phyloP scores from a whole-genome alignment of 768 basidiomycete genomes.

The Steccherinum ochraceum region DNA sequence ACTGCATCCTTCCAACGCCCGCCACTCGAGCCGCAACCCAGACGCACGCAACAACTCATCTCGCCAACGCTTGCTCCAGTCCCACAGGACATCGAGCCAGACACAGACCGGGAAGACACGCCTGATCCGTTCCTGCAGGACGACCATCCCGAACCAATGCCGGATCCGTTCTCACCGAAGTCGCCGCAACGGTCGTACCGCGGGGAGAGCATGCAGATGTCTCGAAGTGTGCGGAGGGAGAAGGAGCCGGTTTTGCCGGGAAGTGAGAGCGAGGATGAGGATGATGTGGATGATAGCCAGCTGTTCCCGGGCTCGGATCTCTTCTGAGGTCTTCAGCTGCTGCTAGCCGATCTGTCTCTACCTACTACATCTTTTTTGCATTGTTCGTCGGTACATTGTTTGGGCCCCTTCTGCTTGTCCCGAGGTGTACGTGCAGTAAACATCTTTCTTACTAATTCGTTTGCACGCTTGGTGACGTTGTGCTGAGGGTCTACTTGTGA shows the following conservation, averaged over 20 bases:
- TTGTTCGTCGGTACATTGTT: too few relatives aligned
- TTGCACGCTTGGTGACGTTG: too few relatives aligned
- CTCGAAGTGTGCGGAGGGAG: constrained; percentile 1
- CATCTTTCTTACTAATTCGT: too few relatives aligned
- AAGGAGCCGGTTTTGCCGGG: background rate
- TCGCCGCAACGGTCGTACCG: constrained; percentile 6
- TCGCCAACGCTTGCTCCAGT: constrained; percentile 7
- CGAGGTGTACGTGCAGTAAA: too few relatives aligned
- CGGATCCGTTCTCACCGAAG: constrained; percentile 17
- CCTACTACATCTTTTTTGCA: too few relatives aligned
- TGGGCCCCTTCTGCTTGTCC: too few relatives aligned
- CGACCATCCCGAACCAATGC: constrained; percentile 10
- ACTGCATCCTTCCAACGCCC: constrained; percentile 5
- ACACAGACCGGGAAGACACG: constrained; percentile 18
- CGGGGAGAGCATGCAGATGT: constrained; percentile 12
- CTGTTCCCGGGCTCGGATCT: constrained; percentile 39
- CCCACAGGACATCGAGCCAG: constrained; percentile 17
- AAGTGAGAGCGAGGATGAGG: constrained; percentile 16
- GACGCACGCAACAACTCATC: constrained; percentile 11
- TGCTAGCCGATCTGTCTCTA: too few relatives aligned
- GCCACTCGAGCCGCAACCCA: constrained; percentile 7
- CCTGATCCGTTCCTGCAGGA: constrained; percentile 22
- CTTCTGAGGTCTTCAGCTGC: too few relatives aligned
- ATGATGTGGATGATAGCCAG: constrained; percentile 24
- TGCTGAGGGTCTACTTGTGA: too few relatives aligned